Evolutionary conservation across 169 alveolate species (phyloP).

Genomic region (Babesia sp.): DNA sequence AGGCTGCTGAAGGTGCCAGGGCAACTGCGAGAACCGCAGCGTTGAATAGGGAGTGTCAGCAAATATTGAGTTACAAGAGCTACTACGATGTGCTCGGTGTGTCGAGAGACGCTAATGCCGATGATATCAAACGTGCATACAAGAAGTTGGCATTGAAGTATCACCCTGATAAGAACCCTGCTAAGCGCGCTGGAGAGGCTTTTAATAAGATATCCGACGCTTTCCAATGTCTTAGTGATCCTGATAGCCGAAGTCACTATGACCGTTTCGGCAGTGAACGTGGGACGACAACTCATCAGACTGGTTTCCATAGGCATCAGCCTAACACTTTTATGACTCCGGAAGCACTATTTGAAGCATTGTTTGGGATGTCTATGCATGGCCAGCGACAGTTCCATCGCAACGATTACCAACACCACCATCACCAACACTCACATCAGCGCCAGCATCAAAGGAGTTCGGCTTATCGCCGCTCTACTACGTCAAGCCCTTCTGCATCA

Average conservation of each 20-base stretch:
- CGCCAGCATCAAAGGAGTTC: background rate
- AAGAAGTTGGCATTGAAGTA: constrained; percentile 91
- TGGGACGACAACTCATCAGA: background rate
- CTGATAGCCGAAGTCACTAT: constrained; percentile 85
- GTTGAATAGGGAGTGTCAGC: constrained; percentile 70
- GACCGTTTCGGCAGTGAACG: constrained; percentile 69
- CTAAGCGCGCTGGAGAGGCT: constrained; percentile 94
- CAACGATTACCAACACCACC: constrained; percentile 15
- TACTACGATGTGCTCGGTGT: constrained; percentile 90
- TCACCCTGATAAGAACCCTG: constrained; percentile 96
- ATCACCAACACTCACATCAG: background rate
- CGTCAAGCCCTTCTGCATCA: background rate
- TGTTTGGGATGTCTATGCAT: constrained; percentile 33
- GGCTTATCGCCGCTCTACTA: background rate
- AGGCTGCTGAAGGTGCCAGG: constrained; percentile 68
- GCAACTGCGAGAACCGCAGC: constrained; percentile 44
- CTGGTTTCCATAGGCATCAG: background rate
- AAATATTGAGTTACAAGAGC: constrained; percentile 81
- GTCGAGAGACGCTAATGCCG: constrained; percentile 84
- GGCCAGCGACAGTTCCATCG: background rate
- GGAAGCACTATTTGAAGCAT: constrained; percentile 51
- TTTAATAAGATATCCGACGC: constrained; percentile 91
- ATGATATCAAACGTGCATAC: constrained; percentile 90
- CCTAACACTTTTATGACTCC: constrained; percentile 43
- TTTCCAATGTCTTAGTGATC: constrained; percentile 87